Evolutionary conservation across 768 basidiomycete genomes (phyloP), one percentile per base, ranked within the genome.

Genomic region (Chalciporus piperatus): DNA sequence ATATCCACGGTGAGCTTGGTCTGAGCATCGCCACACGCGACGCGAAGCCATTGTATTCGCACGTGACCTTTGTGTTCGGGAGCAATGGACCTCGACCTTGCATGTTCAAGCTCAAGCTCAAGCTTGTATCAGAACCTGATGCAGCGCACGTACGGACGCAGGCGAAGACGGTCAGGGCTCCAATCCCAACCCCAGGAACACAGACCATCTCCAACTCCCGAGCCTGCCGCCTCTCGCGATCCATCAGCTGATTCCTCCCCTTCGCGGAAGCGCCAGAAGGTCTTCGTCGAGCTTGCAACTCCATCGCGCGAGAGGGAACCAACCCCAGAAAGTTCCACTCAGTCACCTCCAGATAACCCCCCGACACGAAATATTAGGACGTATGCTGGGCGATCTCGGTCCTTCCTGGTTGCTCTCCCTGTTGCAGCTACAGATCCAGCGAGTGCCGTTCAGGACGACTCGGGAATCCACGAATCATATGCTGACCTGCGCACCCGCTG

Each of bases 381-480:
- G 3, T 92, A 92, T 60, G 84, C 85, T 3, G 87, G 87, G 20
- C 76, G 76, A 52, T 87, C 85, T 20, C 87, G 89, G n/a, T 91
- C 89, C 4, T 92, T 89, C 68, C 79, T 92, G 14, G 77, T 88
- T 10, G 71, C 81, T 16, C 66, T 90, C 10, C 81, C 85, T 11
- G 65, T 62, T 57, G 57, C 66, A 44, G 61, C 55, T 68, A 45
- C 58, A 16, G 51, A 47, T 42, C 22, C 50, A 4, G 68, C 71
- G 16, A 62, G 63, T 19, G 43, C 57, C 20, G 71, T 76, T 8
- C 81, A 79, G 22, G 79, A 82, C 20, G 80, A 80, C 43, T 68
- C 77, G 16, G 71, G 73, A 12, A 67, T 71, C 11, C 79, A 81
- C n/a, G 89, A 92, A 60, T 89, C 89, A 0, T 92, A 92, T 57